Evolutionary conservation across 148 eudicot species (phyloP).

Genomic region (Cornus suecica): DNA sequence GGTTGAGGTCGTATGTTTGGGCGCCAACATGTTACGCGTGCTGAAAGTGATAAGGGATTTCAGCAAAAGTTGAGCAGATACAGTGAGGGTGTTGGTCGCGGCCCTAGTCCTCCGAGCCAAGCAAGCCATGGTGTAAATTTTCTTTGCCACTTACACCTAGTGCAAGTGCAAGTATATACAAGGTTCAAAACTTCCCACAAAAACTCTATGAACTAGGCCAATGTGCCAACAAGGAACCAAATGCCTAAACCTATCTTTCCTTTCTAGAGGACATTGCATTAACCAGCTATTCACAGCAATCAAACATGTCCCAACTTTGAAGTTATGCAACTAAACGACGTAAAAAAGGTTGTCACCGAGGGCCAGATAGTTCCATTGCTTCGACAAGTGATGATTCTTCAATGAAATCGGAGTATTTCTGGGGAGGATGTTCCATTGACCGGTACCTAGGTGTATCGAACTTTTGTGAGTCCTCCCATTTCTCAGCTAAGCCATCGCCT

Average conservation of each 20-base stretch:
- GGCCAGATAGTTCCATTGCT: constrained; percentile 95
- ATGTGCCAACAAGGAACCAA: constrained; percentile 9
- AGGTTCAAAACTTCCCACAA: background rate
- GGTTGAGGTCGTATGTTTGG: too few species aligned
- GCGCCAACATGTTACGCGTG: too few species aligned
- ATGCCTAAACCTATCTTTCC: constrained; percentile 11
- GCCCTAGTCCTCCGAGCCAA: too few species aligned
- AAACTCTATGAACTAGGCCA: background rate
- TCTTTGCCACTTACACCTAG: too few species aligned
- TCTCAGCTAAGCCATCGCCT: constrained; percentile 83
- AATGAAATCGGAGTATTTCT: constrained; percentile 71
- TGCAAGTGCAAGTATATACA: background rate
- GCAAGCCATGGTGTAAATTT: too few species aligned
- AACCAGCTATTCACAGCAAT: constrained; percentile 22
- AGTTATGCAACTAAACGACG: background rate
- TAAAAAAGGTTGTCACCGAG: constrained; percentile 41
- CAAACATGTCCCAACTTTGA: background rate
- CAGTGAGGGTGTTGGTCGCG: too few species aligned
- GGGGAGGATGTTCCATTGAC: constrained; percentile 45
- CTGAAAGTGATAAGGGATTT: too few species aligned
- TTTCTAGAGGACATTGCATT: constrained; percentile 9
- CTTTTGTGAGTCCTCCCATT: constrained; percentile 85
- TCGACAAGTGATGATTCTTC: constrained; percentile 87
- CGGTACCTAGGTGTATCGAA: constrained; percentile 53
- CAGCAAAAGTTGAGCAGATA: too few species aligned